phyloP scores from a whole-genome alignment of 1,284 basidiomycete species.

The Psilocybe mexicana region DNA sequence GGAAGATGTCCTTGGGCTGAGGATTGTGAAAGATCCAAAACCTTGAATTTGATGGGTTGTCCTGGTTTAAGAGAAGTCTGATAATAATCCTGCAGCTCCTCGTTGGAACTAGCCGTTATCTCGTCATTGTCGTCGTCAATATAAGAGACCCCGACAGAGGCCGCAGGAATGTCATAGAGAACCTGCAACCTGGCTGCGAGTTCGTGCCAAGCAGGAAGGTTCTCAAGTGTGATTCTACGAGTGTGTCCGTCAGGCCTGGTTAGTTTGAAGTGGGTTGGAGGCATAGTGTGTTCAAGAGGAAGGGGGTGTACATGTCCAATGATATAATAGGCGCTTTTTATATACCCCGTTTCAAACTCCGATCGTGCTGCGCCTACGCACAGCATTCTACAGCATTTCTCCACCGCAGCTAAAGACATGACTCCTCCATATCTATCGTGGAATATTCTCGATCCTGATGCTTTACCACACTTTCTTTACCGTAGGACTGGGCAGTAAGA shows the following conservation, averaged over 20 bases:
- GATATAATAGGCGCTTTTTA: constrained; percentile 13
- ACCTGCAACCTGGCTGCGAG: constrained; percentile 56
- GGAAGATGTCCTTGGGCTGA: constrained; percentile 37
- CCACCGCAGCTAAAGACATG: background rate
- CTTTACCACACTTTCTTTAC: no score
- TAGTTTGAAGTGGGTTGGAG: constrained; percentile 55
- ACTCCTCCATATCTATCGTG: background rate
- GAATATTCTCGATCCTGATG: constrained; percentile 1
- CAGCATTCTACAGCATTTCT: background rate
- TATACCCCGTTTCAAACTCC: constrained; percentile 40
- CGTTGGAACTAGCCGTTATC: constrained; percentile 70
- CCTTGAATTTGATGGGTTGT: constrained; percentile 53
- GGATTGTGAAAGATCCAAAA: constrained; percentile 57
- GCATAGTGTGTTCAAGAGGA: constrained; percentile 34
- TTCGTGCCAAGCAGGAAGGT: constrained; percentile 50
- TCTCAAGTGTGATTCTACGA: constrained; percentile 57
- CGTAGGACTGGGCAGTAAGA: no score
- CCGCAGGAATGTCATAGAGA: constrained; percentile 57
- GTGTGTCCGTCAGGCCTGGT: constrained; percentile 48
- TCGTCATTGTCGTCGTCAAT: constrained; percentile 69
- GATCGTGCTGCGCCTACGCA: background rate
- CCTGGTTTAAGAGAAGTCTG: constrained; percentile 31
- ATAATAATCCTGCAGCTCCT: constrained; percentile 67
- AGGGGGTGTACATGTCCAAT: background rate
- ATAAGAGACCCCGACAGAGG: constrained; percentile 66